Evolutionary conservation across 208 protist species (phyloP), one percentile per base, ranked within the genome.

Genomic region (Porcisia deanei): DNA sequence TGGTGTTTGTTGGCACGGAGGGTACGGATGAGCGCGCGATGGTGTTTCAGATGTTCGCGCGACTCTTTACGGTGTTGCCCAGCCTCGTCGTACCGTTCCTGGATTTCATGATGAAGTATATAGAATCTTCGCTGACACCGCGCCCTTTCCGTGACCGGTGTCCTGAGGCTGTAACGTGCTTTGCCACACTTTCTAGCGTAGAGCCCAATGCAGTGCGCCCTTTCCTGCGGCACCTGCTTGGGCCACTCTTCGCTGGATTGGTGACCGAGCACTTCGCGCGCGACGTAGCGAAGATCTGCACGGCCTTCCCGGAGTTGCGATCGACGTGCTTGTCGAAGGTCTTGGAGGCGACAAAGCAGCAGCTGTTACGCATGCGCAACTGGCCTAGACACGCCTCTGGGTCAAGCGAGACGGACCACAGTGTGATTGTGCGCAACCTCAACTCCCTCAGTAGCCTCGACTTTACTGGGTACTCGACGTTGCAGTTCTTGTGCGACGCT

Each of bases 301-400:
- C 81, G 22, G 90, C 84, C n/a, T 97, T 97, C 67, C 94, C 94
- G 2, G 94, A 96, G 81, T 75, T 97, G 67, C 89, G 92, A 25
- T 96, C 92, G 37, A 96, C 89, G 34, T 97, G 94, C 71, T 81
- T 97, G 18, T 91, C 85, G 10, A 95, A 94, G 82, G 90, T 96
- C 79, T 87, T 97, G n/a, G 89, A 96, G 49, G 79, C 88, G 20
- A 91, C 91, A 39, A 94, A 89, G 76, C 70, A 78, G 22, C 91
- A 95, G 78, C 77, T 97, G 18, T 79, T 82, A 39, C 64, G 71
- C 69, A 82, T 81, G 76, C 82, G 78, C 57, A 77, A 77, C 67
- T 59, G 78, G 6, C 75, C 75, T 37, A 63, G 59, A n/a, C 64
- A 80, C 63, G 34, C 75, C 5, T 39, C 63, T 22, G 49, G 41